phyloP scores from a whole-genome alignment of 768 basidiomycete genomes.

The Suillus fuscotomentosus region DNA sequence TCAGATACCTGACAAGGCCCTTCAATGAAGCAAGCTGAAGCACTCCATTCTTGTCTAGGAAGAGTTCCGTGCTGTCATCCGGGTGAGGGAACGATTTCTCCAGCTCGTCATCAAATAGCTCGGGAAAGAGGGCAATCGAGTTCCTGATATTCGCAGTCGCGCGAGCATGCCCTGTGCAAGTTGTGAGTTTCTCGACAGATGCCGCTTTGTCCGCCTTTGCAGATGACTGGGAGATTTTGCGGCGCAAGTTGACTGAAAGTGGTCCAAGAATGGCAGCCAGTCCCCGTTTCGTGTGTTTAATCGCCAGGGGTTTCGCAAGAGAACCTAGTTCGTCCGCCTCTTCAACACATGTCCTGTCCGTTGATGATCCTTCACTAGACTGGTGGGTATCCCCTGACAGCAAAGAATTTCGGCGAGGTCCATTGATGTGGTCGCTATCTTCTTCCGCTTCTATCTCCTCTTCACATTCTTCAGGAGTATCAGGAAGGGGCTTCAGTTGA shows the following conservation, averaged over 20 bases:
- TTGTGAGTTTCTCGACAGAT: background rate
- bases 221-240: conserved; percentile 9
- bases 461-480: conserved; percentile 14
- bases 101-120: conserved; percentile 22
- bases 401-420: background rate
- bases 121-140: conserved; percentile 28
- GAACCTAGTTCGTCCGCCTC: background rate
- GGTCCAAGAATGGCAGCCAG: conserved; percentile 18
- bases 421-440: background rate
- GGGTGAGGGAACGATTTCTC: conserved; percentile 30
- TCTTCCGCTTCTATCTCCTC: background rate
- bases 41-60: conserved; percentile 24
- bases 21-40: conserved; percentile 36
- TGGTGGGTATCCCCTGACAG: background rate
- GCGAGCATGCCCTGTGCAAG: conserved; percentile 18
- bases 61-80: conserved; percentile 29
- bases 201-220: background rate
- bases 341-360: background rate
- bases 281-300: conserved; percentile 11
- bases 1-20: conserved; percentile 46
- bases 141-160: conserved; percentile 24
- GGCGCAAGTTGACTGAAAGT: conserved; percentile 8
- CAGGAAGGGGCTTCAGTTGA: conserved; percentile 27
- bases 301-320: background rate
- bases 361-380: conserved; percentile 1